Percentiles rank a stretch among this genome's conserved stretches.
Conservation (phyloP, 805 yeast species). For the Martiniozyma abietophila region DNA sequence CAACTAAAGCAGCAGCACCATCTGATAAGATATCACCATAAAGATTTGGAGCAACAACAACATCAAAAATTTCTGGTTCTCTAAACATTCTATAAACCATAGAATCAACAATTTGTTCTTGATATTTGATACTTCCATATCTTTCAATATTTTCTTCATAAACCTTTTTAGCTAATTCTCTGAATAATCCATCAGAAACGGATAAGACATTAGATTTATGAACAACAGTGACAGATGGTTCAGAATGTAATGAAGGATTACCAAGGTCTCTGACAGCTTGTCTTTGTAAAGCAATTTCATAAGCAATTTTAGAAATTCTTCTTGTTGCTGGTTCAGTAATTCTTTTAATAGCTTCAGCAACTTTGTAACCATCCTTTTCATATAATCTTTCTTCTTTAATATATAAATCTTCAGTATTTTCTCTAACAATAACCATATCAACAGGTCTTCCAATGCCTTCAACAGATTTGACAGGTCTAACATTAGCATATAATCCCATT, state of each 20-base stretch:
- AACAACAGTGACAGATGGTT: slow-evolving; percentile 77
- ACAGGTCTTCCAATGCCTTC: slow-evolving; percentile 80
- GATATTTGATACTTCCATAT: slow-evolving; percentile 55
- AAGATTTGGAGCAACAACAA: slow-evolving; percentile 96
- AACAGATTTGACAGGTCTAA: slow-evolving; percentile 94
- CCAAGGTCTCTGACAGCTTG: slow-evolving; percentile 65
- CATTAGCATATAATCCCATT: slow-evolving; percentile 90
- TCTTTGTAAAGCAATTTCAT: slow-evolving; percentile 89
- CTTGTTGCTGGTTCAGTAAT: slow-evolving; percentile 81
- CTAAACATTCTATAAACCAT: slow-evolving; percentile 99
- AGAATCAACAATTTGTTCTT: slow-evolving; percentile 97
- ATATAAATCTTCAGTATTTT: slow-evolving; percentile 96
- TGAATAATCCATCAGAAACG: slow-evolving; percentile 89
- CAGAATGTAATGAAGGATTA: slow-evolving; percentile 38
- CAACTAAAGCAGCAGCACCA: slow-evolving; percentile 97
- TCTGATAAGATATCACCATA: slow-evolving; percentile 96
- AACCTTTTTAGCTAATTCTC: slow-evolving; percentile 68
- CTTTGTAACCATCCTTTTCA: slow-evolving; percentile 72
- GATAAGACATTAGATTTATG: slow-evolving; percentile 95
- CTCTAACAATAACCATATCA: slow-evolving; percentile 96
- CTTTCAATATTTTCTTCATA: slow-evolving; percentile 48
- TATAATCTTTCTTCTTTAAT: slow-evolving; percentile 84
- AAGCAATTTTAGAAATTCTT: slow-evolving; percentile 83
- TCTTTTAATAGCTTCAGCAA: slow-evolving; percentile 97
- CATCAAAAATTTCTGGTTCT: slow-evolving; percentile 96